Evolutionary conservation across 176 grass and related monocot genomes (phyloP).

Genomic region (Musa itinerans): DNA sequence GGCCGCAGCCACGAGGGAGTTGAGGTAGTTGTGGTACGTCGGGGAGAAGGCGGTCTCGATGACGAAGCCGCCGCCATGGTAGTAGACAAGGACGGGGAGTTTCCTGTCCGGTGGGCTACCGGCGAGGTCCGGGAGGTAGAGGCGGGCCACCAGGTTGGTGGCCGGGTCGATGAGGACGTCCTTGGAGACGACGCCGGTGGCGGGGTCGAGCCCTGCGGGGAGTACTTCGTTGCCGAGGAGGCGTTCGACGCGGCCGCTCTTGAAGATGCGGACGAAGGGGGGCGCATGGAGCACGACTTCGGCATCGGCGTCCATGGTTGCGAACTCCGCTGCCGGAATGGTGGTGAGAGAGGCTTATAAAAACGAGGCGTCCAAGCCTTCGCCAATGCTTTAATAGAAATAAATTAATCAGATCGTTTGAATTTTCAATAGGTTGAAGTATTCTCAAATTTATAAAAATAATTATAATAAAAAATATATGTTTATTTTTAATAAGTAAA

Average conservation of each 20-base stretch:
- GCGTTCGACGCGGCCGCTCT: constrained; percentile 32
- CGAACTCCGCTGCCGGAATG: too few species aligned
- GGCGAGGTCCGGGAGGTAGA: constrained; percentile 27
- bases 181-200: constrained; percentile 27
- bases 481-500: too few species aligned
- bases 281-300: constrained; percentile 12
- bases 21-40: constrained; percentile 70
- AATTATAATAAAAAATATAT: too few species aligned
- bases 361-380: too few species aligned
- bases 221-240: constrained; percentile 13
- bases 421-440: too few species aligned
- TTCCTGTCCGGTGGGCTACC: neutral
- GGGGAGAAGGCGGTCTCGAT: constrained; percentile 78
- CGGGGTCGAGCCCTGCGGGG: constrained; percentile 15
- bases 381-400: too few species aligned
- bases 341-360: too few species aligned
- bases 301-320: neutral
- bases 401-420: too few species aligned
- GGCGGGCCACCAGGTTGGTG: constrained; percentile 21
- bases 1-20: constrained; percentile 38
- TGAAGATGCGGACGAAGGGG: constrained; percentile 32
- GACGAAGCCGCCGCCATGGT: constrained; percentile 71
- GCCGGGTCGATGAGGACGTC: constrained; percentile 24
- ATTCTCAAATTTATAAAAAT: too few species aligned
- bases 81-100: constrained; percentile 54